Conservation (phyloP, 139 green algal species). For the Diplosphaera chodatii region DNA sequence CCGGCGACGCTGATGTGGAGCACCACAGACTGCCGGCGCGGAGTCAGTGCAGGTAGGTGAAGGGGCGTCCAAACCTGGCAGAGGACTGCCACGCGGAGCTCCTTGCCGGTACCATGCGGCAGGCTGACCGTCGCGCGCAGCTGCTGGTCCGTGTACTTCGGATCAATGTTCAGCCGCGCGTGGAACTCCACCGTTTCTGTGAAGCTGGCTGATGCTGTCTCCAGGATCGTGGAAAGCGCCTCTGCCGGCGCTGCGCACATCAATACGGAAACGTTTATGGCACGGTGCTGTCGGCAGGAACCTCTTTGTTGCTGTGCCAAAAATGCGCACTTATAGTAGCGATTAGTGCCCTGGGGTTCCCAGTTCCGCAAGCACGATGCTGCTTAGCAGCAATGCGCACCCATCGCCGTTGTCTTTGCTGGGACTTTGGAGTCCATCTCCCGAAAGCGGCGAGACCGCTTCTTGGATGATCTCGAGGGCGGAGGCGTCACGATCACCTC, state of each 20-base stretch:
- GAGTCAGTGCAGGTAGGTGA: too few relatives aligned
- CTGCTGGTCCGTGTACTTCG: constrained; percentile 98
- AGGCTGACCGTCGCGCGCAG: constrained; percentile 93
- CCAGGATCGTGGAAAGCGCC: constrained; percentile 58
- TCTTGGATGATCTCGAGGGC: constrained; percentile 22
- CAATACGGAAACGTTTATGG: too few relatives aligned
- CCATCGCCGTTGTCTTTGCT: neutral
- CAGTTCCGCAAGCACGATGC: too few relatives aligned
- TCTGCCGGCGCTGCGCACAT: constrained; percentile 54
- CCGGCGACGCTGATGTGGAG: too few relatives aligned
- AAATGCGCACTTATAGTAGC: too few relatives aligned
- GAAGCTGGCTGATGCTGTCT: constrained; percentile 86
- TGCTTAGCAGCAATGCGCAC: too few relatives aligned
- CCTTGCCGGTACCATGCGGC: constrained; percentile 91
- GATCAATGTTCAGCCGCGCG: constrained; percentile 78
- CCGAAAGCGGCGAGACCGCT: constrained; percentile 40
- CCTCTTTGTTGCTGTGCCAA: too few relatives aligned
- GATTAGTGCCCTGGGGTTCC: too few relatives aligned
- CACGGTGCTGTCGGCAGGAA: too few relatives aligned
- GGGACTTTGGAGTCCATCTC: constrained; percentile 39
- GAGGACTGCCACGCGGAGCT: constrained; percentile 88
- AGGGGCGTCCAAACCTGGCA: constrained; percentile 63
- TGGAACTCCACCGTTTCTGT: constrained; percentile 93
- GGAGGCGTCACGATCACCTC: neutral
- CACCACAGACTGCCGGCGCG: too few relatives aligned